A percentile compares a stretch with the other conserved stretches of the same genome.
phyloP scores from a whole-genome alignment of 2,329 filamentous ascomycete species.

The Arthrobotrys entomopaga region DNA sequence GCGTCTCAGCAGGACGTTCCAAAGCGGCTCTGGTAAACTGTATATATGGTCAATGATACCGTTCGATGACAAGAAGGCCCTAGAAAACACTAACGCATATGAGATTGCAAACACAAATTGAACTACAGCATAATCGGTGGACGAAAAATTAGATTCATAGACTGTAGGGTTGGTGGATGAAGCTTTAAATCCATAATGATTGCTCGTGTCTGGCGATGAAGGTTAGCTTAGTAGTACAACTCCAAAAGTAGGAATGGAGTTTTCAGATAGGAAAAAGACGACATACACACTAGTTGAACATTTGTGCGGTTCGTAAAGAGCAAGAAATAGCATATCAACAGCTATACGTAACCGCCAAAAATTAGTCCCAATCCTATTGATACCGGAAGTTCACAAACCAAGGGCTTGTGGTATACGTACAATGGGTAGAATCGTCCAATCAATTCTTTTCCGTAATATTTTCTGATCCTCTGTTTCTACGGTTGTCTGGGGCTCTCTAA shows the following conservation, averaged over 20 bases:
- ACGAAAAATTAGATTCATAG: no score
- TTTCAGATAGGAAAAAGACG: not conserved
- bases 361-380: not conserved
- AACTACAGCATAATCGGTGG: conserved; percentile 7
- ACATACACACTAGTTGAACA: conserved; percentile 24
- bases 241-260: not conserved
- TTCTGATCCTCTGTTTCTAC: not conserved
- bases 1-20: conserved; percentile 28
- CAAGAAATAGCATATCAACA: conserved; percentile 28
- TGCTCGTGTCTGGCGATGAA: no score
- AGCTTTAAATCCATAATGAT: no score
- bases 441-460: not conserved
- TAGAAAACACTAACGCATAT: conserved; percentile 20
- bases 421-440: not conserved
- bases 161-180: no score
- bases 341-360: not conserved
- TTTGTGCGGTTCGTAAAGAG: conserved; percentile 33
- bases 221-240: no score
- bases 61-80: no score
- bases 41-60: no score
- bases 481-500: not conserved
- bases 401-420: not conserved
- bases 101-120: conserved; percentile 22
- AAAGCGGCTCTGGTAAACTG: conserved; percentile 27
- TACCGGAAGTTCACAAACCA: not conserved